These are phyloP conservation scores for Fusarium tanahbumbuense DNA, from an alignment of 2,329 filamentous ascomycete genomes.

Conservation along the genomic window DNA sequence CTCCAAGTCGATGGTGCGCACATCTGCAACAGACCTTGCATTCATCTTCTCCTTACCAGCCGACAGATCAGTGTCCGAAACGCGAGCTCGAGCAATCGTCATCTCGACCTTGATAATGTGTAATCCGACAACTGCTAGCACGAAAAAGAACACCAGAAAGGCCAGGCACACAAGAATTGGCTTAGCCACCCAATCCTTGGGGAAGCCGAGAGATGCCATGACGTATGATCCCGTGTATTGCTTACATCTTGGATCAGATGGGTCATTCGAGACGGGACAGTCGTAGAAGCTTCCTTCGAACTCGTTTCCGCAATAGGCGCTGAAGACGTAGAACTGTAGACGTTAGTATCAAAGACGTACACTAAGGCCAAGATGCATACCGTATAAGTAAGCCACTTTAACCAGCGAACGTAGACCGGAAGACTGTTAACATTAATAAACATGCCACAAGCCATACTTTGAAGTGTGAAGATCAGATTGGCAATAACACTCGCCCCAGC, in stretches of 20 bases:
- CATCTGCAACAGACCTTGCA: conserved; percentile 61
- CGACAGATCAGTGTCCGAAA: conserved; percentile 69
- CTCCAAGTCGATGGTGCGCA: conserved; percentile 72
- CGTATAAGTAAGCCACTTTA: conserved; percentile 74
- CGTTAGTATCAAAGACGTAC: conserved; percentile 25
- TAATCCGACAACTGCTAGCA: conserved; percentile 70
- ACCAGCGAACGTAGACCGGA: conserved; percentile 81
- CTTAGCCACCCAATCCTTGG: conserved; percentile 72
- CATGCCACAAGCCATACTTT: conserved; percentile 80
- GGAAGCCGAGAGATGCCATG: conserved; percentile 75
- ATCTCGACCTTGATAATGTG: conserved; percentile 75
- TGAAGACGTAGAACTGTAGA: conserved; percentile 74
- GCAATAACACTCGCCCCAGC: conserved; percentile 77
- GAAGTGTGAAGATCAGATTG: conserved; percentile 78
- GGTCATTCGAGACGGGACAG: conserved; percentile 73
- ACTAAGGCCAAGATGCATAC: conserved; percentile 49
- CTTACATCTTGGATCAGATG: conserved; percentile 71
- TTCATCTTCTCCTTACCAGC: conserved; percentile 78
- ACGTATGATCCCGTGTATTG: conserved; percentile 78
- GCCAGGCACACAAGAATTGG: conserved; percentile 72
- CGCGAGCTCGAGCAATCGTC: conserved; percentile 72
- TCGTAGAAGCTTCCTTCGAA: conserved; percentile 79
- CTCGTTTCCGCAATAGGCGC: conserved; percentile 77
- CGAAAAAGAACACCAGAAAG: conserved; percentile 73
- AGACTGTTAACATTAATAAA: conserved; percentile 80